phyloP scores from a whole-genome alignment of 1,139 yeast genomes.

The Geotrichum cucujoidarum region DNA sequence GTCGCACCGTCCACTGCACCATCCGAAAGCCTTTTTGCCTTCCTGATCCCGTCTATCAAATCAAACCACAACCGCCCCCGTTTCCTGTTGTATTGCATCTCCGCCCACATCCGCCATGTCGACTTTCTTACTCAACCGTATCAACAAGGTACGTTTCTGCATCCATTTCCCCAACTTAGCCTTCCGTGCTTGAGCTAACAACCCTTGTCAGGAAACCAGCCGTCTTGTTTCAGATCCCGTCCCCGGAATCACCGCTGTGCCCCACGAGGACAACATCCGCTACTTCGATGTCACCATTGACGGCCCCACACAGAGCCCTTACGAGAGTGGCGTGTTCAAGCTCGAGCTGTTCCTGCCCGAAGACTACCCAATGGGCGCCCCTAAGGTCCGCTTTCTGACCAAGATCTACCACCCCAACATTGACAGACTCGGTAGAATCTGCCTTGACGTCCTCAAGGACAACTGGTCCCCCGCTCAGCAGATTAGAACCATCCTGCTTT shows the following conservation, averaged over 20 bases:
- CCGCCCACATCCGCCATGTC: slow-evolving; percentile 10
- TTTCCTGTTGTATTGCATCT: too few relatives aligned
- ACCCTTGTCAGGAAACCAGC: slow-evolving; percentile 72
- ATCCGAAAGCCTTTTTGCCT: background rate
- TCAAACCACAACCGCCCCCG: too few relatives aligned
- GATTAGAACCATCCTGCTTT: slow-evolving; percentile 85
- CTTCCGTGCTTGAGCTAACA: background rate
- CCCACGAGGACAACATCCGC: slow-evolving; percentile 88
- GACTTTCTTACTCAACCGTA: slow-evolving; percentile 16
- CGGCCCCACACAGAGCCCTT: slow-evolving; percentile 86
- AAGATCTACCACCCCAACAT: slow-evolving; percentile 95
- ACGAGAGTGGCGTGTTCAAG: slow-evolving; percentile 70
- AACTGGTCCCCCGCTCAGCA: slow-evolving; percentile 98
- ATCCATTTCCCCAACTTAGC: background rate
- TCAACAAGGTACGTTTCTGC: slow-evolving; percentile 19
- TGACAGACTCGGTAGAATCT: slow-evolving; percentile 89
- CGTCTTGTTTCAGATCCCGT: slow-evolving; percentile 90
- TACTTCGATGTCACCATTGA: slow-evolving; percentile 85
- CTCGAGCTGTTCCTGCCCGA: slow-evolving; percentile 79
- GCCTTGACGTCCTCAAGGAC: slow-evolving; percentile 81
- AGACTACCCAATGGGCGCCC: slow-evolving; percentile 91
- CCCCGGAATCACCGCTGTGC: slow-evolving; percentile 89
- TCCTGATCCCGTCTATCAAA: too few relatives aligned
- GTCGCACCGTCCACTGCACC: background rate
- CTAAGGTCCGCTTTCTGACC: slow-evolving; percentile 86